Percentiles rank a stretch among this genome's conserved stretches.
Evolutionary conservation across 2,329 filamentous ascomycete species (phyloP).

Genomic region (Ophiostoma piceae): DNA sequence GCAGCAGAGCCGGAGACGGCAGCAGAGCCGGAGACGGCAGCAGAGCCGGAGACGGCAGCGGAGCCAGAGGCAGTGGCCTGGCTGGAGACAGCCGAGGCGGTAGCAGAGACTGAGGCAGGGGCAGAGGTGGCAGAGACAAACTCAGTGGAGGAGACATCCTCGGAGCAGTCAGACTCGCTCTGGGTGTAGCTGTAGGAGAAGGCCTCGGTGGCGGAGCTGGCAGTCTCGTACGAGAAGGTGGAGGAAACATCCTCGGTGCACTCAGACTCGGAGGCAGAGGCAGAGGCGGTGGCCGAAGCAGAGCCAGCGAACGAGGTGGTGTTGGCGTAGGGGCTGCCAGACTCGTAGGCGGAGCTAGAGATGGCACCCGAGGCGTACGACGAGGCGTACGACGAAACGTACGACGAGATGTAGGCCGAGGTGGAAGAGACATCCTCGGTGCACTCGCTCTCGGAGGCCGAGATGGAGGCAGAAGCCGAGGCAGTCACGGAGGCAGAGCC

Average conservation of each 20-base stretch:
- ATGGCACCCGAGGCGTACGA: conserved; percentile 7
- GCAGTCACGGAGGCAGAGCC: not conserved
- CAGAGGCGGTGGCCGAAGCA: not conserved
- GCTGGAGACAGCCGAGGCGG: not conserved
- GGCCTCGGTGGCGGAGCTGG: not conserved
- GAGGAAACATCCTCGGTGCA: not conserved
- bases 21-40: not conserved
- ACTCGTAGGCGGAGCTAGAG: not conserved
- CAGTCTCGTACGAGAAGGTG: conserved; percentile 6
- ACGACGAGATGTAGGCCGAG: not conserved
- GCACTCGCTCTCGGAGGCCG: not conserved
- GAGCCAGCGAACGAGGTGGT: conserved; percentile 4
- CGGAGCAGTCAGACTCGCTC: conserved; percentile 7
- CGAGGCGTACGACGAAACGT: conserved; percentile 3
- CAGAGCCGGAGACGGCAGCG: conserved; percentile 29
- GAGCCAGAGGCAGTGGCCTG: not conserved
- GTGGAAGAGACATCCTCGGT: not conserved
- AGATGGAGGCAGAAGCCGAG: not conserved
- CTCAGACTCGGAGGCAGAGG: not conserved
- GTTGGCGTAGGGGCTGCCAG: conserved; percentile 1
- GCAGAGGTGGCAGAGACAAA: conserved; percentile 1
- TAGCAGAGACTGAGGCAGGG: not conserved
- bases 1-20: not conserved
- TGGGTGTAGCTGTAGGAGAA: conserved; percentile 6
- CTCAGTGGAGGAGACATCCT: conserved; percentile 2